Base-by-base conservation (phyloP, 179 eudicot species). In the Dionaea muscipula region DNA sequence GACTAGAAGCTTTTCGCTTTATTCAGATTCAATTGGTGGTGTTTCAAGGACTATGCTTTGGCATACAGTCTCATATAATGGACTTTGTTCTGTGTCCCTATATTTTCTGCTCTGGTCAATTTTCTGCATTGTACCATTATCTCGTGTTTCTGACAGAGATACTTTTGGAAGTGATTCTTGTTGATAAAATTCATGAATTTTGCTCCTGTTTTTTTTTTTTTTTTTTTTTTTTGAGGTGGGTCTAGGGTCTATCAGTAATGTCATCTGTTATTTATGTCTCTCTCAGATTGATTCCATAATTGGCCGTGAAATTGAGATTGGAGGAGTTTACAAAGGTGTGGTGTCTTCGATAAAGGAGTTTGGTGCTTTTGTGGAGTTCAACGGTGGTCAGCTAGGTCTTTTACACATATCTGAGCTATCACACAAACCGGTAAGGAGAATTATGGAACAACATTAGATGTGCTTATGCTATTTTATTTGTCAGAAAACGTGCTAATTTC, bases 311-410 rank as follows among this genome's bases (percentile, higher is more conserved):
- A 84, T 91, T 75, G 85, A 78, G 77, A 76, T 87, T 66, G 98
- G 98, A 51, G 88, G 84, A 47, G 51, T 79, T 33, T 91, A 91
- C 57, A 87, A 84, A 78, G 98, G 98, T 43, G 57, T 64, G 47
- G 83, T 91, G 35, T 57, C 73, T 8, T 68, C 98, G 49, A 66
- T 87, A 24, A 91, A 91, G 71, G 98, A 91, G 63, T 91, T 84
- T 72, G 98, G 98, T 61, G 98, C 98, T 64, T 91, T 91, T 77
- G 94, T 91, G 70, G 98, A 87, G 77, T 81, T 91, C 54, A 91
- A 82, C 71, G 98, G 98, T 43, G 98, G 98, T 51, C 96, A 91
- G 66, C 84, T 77, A 60, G 98, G 96, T 47, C 94, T 91, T 44
- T 69, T 91, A 19, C 98, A 91, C 64, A 76, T 77, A 53, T 91